Base-by-base conservation (phyloP, 2,329 filamentous ascomycete genomes). In the Pseudocercospora vitis region DNA sequence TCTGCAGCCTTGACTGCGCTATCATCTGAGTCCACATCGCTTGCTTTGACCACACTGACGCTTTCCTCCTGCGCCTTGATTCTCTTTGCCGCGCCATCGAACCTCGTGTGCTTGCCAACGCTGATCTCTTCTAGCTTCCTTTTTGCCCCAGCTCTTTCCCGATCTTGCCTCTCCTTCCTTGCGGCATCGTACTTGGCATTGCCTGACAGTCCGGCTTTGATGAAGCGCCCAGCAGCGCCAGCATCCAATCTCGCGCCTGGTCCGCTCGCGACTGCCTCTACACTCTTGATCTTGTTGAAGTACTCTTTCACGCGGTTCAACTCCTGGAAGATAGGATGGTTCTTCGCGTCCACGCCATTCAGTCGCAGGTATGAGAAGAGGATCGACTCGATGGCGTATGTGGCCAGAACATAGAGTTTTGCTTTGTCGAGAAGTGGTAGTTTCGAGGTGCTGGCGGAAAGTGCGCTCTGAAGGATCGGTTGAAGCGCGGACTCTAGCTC, bases 341-440 rank as follows among this genome's bases (percentile, higher is more conserved):
- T 80, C 70, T 88, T 90, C n/a, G 88, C 86, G 66, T 96, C 82
- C 24, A 86, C 80, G 53, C 88, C 90, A 62, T 90, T 85, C 7
- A 96, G 80, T 57, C 86, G 85, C 18, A 99, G 78, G 58, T 88
- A 86, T 48, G 87, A 89, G 72, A 95, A 97, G 6, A 99, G 76
- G 7, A 96, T 76, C 0, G 91, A 95, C 68, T 97, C 92, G 59
- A 99, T 86, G 0, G 91, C 82, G 71, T 97, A 99, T 14, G 90
- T 87, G 48, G 86, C 80, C 16, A 95, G 78, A n/a, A 94, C 86
- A 69, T 95, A 90, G 55, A 96, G 84, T 74, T 97, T 96, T 6
- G 94, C 91, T 75, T 90, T 91, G 76, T 97, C 92, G 56, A 99
- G 80, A n/a, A 97, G 79, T 1, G 92, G 91, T 23, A 97, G 79